Evolutionary conservation across 108 stramenopile species (phyloP).

Genomic region (Parietichytrium sp.): DNA sequence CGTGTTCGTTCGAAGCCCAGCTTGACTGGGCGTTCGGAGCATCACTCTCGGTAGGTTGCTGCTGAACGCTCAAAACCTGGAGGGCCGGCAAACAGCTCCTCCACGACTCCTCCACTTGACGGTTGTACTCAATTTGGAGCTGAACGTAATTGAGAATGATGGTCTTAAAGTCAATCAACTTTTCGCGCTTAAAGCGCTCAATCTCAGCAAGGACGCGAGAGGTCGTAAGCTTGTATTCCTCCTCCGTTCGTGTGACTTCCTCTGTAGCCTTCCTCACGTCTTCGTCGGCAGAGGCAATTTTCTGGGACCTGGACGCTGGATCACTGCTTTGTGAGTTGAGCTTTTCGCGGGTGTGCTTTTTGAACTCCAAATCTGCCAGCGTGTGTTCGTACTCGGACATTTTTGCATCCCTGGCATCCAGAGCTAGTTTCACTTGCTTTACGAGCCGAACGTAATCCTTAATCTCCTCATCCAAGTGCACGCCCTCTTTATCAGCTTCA

Average conservation of each 20-base stretch:
- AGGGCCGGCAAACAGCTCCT: not conserved
- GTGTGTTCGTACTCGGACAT: constrained; percentile 74
- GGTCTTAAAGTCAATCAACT: constrained; percentile 87
- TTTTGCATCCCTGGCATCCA: constrained; percentile 82
- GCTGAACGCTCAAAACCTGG: not conserved
- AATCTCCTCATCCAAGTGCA: constrained; percentile 84
- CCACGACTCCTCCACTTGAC: constrained; percentile 88
- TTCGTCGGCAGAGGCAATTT: constrained; percentile 70
- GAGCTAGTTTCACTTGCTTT: constrained; percentile 84
- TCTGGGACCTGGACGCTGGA: not conserved
- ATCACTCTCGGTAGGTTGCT: too few relatives aligned
- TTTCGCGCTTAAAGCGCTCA: constrained; percentile 90
- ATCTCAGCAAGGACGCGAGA: constrained; percentile 89
- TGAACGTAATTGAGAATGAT: constrained; percentile 85
- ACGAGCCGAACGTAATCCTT: constrained; percentile 89
- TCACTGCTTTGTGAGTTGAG: not conserved
- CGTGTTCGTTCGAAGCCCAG: too few relatives aligned
- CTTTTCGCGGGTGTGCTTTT: not conserved
- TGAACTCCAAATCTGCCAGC: constrained; percentile 69
- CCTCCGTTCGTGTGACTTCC: constrained; percentile 69
- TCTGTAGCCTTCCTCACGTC: constrained; percentile 73
- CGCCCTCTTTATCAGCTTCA: constrained; percentile 81
- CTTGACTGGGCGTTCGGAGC: too few relatives aligned
- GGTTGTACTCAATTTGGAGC: constrained; percentile 87
- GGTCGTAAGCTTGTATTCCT: constrained; percentile 78